A percentile compares a stretch with the other conserved stretches of the same genome.
Evolutionary conservation across 306 rosid genomes (phyloP).

Genomic region (Citrullus colocynthis): DNA sequence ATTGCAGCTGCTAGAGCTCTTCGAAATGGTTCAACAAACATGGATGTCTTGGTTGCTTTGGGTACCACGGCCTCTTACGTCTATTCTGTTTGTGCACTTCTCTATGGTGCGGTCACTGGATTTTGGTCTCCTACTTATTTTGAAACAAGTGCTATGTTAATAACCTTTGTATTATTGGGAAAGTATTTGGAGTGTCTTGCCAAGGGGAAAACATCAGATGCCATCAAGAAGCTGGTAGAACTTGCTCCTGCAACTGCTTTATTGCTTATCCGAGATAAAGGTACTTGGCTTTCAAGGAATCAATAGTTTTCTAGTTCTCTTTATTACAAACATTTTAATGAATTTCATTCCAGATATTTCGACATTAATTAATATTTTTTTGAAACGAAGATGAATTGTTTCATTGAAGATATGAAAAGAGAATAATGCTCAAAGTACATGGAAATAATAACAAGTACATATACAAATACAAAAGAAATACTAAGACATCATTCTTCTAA

Average conservation of each 20-base stretch:
- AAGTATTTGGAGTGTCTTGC: constrained; percentile 97
- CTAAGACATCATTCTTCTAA: too few relatives aligned
- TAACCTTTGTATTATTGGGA: constrained; percentile 93
- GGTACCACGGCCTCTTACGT: constrained; percentile 95
- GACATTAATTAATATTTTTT: too few relatives aligned
- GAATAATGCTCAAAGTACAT: too few relatives aligned
- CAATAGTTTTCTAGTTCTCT: neutral
- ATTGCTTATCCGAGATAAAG: constrained; percentile 68
- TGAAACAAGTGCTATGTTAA: constrained; percentile 99
- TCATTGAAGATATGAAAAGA: too few relatives aligned
- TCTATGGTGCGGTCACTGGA: constrained; percentile 89
- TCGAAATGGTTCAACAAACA: constrained; percentile 90
- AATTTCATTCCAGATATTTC: neutral
- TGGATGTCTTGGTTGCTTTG: constrained; percentile 97
- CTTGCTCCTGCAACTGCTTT: constrained; percentile 82
- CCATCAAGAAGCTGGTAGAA: constrained; percentile 92
- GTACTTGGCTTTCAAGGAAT: constrained; percentile 17
- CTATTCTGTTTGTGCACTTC: constrained; percentile 90
- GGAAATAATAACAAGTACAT: too few relatives aligned
- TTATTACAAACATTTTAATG: neutral
- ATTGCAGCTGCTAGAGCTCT: constrained; percentile 92
- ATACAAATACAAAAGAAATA: too few relatives aligned
- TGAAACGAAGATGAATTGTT: too few relatives aligned
- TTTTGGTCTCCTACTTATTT: constrained; percentile 93
- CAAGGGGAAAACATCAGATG: constrained; percentile 98